Evolutionary conservation across 2,329 filamentous ascomycete genomes (phyloP), one percentile per base, ranked within the genome.

Genomic region (Dactylellina leptospora): DNA sequence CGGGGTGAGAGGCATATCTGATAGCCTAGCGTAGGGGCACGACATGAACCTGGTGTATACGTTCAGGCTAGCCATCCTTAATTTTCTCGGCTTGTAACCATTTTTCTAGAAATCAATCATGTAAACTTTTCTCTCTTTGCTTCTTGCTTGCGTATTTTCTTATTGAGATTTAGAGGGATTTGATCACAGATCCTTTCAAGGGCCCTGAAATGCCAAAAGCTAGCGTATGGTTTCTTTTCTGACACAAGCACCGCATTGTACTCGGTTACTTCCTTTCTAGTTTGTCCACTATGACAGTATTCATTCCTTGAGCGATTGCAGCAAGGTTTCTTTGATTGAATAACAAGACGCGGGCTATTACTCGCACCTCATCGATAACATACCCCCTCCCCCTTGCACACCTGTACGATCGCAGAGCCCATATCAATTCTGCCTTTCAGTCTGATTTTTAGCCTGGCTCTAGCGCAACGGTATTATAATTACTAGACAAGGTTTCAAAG

Each of bases 211-310:
- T 10, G 36, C 45, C 23, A 23, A 20, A 40, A 28, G 48, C 44
- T 51, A 40, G 25, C 27, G 36, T 22, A 28, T 27, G 18, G 44
- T 33, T 56, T 69, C 36, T 40, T 40, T 40, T 40, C 60, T 70
- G 55, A 70, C 64, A 70, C 64, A 70, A 70, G 64, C 56, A 70
- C 64, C 23, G 64, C 64, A 70, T 70, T 60, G 64, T 70, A 62
- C 64, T 50, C 33, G 48, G 64, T 70, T 70, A 70, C 56, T 61
- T 70, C 64, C 55, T 62, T 70, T 70, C 56, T 40, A 25, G 50
- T 42, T 30, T 55, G 47, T 47, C 56, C 64, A 62, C 64, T 44
- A 62, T 58, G 40, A 61, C 44, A 18, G 16, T 20, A 50, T 61
- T 27, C 64, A 61, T 56, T 70, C 56, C 40, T 23, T 55, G 48